A percentile compares a stretch with the other conserved stretches of the same genome.
phyloP scores from a whole-genome alignment of 768 basidiomycete genomes.

The Suillus subaureus region DNA sequence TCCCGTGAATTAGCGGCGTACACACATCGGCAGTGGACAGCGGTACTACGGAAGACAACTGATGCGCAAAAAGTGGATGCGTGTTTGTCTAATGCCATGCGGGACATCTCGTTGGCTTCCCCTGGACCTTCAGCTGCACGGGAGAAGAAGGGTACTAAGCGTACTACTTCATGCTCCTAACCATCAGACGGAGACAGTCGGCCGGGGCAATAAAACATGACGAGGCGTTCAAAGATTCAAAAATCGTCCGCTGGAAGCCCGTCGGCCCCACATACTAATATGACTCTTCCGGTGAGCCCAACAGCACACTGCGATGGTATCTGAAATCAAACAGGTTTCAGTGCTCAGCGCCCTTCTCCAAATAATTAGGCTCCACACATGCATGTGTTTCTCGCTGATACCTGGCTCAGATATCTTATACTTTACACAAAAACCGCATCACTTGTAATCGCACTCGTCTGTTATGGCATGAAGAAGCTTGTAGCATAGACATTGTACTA shows the following conservation, averaged over 20 bases:
- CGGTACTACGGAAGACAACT: slow-evolving; percentile 10
- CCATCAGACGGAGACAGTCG: not conserved
- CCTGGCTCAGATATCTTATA: not conserved
- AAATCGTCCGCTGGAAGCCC: not conserved
- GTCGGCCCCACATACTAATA: not conserved
- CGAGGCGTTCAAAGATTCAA: not conserved
- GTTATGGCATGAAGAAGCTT: not conserved
- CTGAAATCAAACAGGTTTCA: not conserved
- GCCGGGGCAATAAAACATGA: not conserved
- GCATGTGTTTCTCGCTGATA: not conserved
- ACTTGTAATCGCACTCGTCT: not conserved
- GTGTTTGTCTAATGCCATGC: slow-evolving; percentile 3
- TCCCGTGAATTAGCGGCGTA: slow-evolving; percentile 24
- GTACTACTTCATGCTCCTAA: not conserved
- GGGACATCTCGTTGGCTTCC: not conserved
- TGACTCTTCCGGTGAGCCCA: slow-evolving; percentile 1
- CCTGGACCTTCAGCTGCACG: not conserved
- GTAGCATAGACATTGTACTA: not conserved
- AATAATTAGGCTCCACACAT: not conserved
- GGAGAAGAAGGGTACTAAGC: not conserved
- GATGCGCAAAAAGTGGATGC: slow-evolving; percentile 14
- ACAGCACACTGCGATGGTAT: not conserved
- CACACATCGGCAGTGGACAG: slow-evolving; percentile 23
- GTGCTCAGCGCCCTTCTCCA: no score
- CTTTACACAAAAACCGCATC: not conserved